These are phyloP conservation scores for Amaranthus palmeri DNA, from an alignment of 148 eudicot genomes.

Conservation along the genomic window DNA sequence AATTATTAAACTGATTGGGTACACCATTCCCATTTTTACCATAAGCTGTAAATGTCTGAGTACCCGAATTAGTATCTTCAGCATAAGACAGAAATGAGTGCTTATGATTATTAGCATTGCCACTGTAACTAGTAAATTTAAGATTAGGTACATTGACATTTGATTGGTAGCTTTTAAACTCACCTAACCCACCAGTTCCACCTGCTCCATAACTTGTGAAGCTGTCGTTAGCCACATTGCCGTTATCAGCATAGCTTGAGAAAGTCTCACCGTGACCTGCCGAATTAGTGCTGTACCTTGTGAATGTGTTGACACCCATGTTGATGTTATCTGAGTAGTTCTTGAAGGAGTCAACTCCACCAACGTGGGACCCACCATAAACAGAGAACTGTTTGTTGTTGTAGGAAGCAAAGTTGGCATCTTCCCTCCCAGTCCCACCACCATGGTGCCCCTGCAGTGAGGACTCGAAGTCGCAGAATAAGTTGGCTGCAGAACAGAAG, in stretches of 20 bases:
- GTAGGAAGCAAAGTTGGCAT: slow-evolving; percentile 53
- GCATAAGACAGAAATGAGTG: slow-evolving; percentile 56
- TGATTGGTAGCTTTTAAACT: slow-evolving; percentile 57
- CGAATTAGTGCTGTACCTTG: slow-evolving; percentile 53
- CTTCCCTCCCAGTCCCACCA: too few relatives aligned
- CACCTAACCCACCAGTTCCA: slow-evolving; percentile 69
- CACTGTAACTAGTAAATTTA: slow-evolving; percentile 47
- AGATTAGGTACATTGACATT: slow-evolving; percentile 67
- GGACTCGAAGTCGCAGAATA: slow-evolving; percentile 49
- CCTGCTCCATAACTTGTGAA: slow-evolving; percentile 56
- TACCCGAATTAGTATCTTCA: slow-evolving; percentile 68
- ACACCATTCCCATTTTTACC: slow-evolving; percentile 64
- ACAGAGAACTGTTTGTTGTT: slow-evolving; percentile 47
- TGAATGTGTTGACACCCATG: slow-evolving; percentile 57
- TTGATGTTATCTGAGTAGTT: slow-evolving; percentile 69
- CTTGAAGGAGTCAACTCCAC: slow-evolving; percentile 60
- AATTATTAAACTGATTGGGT: slow-evolving; percentile 44
- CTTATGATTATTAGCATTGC: slow-evolving; percentile 42
- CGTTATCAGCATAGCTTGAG: slow-evolving; percentile 52
- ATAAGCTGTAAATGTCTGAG: slow-evolving; percentile 50
- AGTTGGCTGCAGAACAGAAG: slow-evolving; percentile 71
- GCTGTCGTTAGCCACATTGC: slow-evolving; percentile 57
- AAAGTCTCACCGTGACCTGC: slow-evolving; percentile 61
- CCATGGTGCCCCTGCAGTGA: neutral
- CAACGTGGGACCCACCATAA: slow-evolving; percentile 42